Percentiles rank a stretch among this genome's conserved stretches.
Evolutionary conservation across 108 stramenopile genomes (phyloP).

Genomic region (Conticribra weissflogii): DNA sequence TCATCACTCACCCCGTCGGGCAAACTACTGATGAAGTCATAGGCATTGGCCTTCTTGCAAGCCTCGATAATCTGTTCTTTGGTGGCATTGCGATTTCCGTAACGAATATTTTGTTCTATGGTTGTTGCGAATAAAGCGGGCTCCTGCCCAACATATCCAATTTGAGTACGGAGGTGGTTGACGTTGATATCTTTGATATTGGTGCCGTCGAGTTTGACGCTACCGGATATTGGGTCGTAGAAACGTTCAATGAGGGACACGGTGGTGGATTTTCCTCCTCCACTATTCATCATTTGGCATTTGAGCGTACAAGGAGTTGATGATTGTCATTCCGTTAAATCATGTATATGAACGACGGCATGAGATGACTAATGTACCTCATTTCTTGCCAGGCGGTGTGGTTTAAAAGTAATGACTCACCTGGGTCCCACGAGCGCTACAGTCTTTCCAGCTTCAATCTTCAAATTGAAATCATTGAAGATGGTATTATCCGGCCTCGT

Average conservation of each 20-base stretch:
- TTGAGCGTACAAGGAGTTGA: too few relatives aligned
- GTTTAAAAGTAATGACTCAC: too few relatives aligned
- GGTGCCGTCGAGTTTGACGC: conserved; percentile 73
- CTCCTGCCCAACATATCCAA: conserved; percentile 91
- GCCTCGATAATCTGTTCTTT: too few relatives aligned
- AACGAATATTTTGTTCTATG: conserved; percentile 84
- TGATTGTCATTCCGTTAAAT: too few relatives aligned
- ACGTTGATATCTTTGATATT: conserved; percentile 71
- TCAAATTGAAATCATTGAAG: conserved; percentile 51
- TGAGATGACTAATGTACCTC: too few relatives aligned
- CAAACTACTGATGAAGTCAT: too few relatives aligned
- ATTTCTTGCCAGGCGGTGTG: too few relatives aligned
- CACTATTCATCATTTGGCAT: too few relatives aligned
- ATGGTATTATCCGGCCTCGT: conserved; percentile 67
- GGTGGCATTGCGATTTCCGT: too few relatives aligned
- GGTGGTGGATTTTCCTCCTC: conserved; percentile 82
- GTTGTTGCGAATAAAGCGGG: conserved; percentile 77
- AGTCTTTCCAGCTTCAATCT: conserved; percentile 50
- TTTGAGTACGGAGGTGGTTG: conserved; percentile 60
- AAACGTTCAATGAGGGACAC: conserved; percentile 82
- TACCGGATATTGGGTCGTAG: conserved; percentile 71
- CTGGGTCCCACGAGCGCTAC: conserved; percentile 85
- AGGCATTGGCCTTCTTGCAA: too few relatives aligned
- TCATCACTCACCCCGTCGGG: too few relatives aligned
- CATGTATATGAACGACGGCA: too few relatives aligned